Percentiles rank a stretch among this genome's conserved stretches.
These are phyloP conservation scores for Liquidambar formosana DNA, from an alignment of 164 flowering plant genomes.

Conservation along the genomic window DNA sequence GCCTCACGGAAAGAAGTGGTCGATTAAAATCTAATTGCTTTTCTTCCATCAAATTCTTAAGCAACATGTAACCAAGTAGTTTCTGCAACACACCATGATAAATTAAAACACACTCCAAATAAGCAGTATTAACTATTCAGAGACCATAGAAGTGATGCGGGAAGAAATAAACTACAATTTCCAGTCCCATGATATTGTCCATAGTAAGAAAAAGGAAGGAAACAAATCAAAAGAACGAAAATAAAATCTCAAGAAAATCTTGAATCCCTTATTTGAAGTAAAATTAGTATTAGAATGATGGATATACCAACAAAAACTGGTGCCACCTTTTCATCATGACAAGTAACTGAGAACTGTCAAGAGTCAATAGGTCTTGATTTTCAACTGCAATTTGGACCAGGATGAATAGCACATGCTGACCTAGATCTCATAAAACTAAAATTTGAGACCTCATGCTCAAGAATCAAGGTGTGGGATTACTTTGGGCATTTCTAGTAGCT, in stretches of 20 bases:
- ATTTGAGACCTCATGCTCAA: too few relatives aligned
- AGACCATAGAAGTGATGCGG: not conserved
- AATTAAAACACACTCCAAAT: not conserved
- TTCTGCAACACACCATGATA: constrained; percentile 4
- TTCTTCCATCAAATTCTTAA: constrained; percentile 36
- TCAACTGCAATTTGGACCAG: not conserved
- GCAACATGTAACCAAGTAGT: constrained; percentile 13
- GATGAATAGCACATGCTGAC: not conserved
- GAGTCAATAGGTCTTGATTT: not conserved
- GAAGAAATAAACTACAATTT: not conserved
- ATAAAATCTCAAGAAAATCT: not conserved
- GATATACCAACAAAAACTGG: not conserved
- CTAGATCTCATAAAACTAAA: too few relatives aligned
- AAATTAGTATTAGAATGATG: too few relatives aligned
- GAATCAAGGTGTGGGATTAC: too few relatives aligned
- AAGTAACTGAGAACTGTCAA: not conserved
- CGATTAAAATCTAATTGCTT: constrained; percentile 56
- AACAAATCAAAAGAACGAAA: not conserved
- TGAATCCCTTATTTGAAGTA: not conserved
- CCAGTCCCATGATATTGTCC: not conserved
- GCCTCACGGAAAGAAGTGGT: constrained; percentile 79
- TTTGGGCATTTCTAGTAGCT: not conserved
- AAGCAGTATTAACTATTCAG: not conserved
- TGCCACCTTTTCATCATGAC: not conserved
- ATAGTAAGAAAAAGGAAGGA: not conserved